These are phyloP conservation scores for Aspergillus bombycis DNA, from an alignment of 2,329 filamentous ascomycete species.

Conservation along the genomic window DNA sequence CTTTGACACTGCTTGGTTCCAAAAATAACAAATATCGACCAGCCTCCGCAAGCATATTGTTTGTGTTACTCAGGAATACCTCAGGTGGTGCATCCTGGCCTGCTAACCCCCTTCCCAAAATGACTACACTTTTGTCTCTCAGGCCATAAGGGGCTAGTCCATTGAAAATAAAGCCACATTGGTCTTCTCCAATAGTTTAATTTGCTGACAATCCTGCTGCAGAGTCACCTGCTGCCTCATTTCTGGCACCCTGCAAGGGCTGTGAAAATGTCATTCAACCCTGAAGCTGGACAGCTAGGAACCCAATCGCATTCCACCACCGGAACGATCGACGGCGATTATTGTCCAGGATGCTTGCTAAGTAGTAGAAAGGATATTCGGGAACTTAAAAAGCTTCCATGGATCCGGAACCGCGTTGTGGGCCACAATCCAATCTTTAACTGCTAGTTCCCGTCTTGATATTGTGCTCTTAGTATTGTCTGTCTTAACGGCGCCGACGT, in stretches of 20 bases:
- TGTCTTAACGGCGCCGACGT: conserved; percentile 7
- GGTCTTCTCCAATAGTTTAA: neutral
- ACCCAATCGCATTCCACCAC: neutral
- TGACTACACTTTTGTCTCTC: neutral
- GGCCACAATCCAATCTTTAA: neutral
- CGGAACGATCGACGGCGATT: neutral
- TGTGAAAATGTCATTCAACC: neutral
- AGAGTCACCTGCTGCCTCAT: neutral
- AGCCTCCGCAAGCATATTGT: neutral
- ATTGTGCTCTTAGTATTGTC: conserved; percentile 37
- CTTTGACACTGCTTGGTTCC: neutral
- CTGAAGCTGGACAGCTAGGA: neutral
- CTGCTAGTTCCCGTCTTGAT: conserved; percentile 19
- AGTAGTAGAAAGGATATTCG: neutral
- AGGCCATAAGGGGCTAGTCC: neutral
- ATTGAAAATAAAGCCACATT: neutral
- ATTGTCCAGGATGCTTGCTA: neutral
- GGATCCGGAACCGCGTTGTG: neutral
- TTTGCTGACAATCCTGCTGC: neutral
- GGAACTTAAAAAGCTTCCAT: neutral
- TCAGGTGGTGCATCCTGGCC: neutral
- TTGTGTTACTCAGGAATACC: neutral
- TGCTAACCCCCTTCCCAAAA: neutral
- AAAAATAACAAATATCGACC: neutral
- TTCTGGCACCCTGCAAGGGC: neutral